Conservation (phyloP, 1,139 yeast species). For the Taphrina populina region DNA sequence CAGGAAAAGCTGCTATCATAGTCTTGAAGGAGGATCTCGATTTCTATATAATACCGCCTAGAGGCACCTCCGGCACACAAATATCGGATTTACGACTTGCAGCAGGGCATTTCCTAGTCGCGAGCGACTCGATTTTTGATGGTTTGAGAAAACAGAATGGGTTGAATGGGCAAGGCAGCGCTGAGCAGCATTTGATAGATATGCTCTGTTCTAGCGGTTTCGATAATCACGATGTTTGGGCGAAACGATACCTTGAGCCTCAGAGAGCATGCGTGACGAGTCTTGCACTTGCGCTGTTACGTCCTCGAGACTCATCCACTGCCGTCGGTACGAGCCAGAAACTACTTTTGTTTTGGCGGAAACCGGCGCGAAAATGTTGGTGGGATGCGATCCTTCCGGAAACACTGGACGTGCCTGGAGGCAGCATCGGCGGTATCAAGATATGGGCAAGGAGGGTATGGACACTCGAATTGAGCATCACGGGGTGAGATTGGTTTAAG, state of each 20-base stretch:
- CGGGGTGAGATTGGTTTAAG: too few species aligned
- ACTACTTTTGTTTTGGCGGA: constrained; percentile 87
- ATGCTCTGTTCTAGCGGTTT: constrained; percentile 95
- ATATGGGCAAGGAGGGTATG: constrained; percentile 79
- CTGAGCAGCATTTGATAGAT: constrained; percentile 90
- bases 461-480: constrained; percentile 63
- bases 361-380: constrained; percentile 99
- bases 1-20: constrained; percentile 83
- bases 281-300: constrained; percentile 71
- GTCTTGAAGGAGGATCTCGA: constrained; percentile 93
- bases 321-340: constrained; percentile 58
- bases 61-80: constrained; percentile 38
- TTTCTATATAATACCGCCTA: constrained; percentile 83
- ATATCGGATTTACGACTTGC: constrained; percentile 9
- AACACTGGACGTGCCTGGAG: constrained; percentile 54
- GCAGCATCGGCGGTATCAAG: constrained; percentile 47
- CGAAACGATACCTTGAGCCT: constrained; percentile 80
- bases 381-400: constrained; percentile 57
- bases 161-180: constrained; percentile 57
- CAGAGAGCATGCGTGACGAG: constrained; percentile 82
- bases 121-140: constrained; percentile 64
- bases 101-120: constrained; percentile 57
- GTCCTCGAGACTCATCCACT: constrained; percentile 32
- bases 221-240: constrained; percentile 70
- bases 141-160: constrained; percentile 50